A percentile compares a stretch with the other conserved stretches of the same genome.
These are phyloP conservation scores for Naganishia vaughanmartiniae DNA, from an alignment of 768 basidiomycete species.

Conservation along the genomic window DNA sequence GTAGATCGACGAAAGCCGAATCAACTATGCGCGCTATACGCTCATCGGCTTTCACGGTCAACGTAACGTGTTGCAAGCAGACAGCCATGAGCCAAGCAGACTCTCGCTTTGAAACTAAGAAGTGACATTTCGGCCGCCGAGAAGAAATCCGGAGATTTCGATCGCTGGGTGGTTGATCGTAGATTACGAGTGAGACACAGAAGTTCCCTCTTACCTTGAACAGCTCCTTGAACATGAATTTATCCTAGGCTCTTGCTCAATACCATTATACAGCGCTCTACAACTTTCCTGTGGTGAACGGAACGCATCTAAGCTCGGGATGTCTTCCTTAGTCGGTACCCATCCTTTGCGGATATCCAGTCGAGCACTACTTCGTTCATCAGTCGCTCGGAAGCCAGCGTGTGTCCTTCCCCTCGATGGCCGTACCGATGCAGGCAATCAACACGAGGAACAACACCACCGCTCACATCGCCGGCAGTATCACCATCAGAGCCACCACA, in stretches of 20 bases:
- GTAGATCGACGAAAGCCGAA: too few relatives aligned
- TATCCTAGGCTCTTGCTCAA: too few relatives aligned
- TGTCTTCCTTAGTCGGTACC: neutral
- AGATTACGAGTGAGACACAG: neutral
- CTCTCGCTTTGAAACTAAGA: neutral
- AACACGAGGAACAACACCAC: neutral
- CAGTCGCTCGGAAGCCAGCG: neutral
- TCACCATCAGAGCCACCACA: neutral
- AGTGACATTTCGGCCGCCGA: neutral
- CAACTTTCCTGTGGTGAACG: neutral
- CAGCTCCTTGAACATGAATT: too few relatives aligned
- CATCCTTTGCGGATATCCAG: neutral
- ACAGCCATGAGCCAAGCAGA: too few relatives aligned
- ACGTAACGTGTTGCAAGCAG: too few relatives aligned
- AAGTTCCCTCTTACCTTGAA: neutral
- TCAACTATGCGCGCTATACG: too few relatives aligned
- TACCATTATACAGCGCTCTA: too few relatives aligned
- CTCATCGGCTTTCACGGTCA: constrained; percentile 13
- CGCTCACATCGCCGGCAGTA: neutral
- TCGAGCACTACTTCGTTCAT: neutral
- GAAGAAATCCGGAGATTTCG: neutral
- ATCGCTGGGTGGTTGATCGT: neutral
- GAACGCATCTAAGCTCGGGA: neutral
- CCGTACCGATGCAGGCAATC: neutral
- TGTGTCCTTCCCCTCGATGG: neutral